These are phyloP conservation scores for Bassia scoparia DNA, from an alignment of 148 eudicot genomes.

Conservation along the genomic window DNA sequence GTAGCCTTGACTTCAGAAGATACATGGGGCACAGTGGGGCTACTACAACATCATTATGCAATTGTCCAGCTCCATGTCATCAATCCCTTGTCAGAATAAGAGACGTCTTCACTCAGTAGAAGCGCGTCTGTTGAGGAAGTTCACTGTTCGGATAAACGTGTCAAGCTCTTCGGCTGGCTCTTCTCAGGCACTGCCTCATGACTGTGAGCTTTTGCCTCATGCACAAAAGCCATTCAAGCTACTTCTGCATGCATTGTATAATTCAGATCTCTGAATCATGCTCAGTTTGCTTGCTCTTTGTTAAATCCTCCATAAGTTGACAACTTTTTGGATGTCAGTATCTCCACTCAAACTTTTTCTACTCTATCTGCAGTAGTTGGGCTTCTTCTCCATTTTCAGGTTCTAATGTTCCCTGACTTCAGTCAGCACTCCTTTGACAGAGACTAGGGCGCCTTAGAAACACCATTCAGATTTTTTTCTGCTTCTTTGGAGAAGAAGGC, in stretches of 20 bases:
- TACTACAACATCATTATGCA: constrained; percentile 1
- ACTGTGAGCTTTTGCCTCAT: constrained; percentile 3
- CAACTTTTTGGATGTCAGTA: constrained; percentile 15
- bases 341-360: constrained; percentile 20
- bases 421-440: constrained; percentile 19
- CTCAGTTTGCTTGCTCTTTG: constrained; percentile 7
- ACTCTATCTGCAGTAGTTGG: constrained; percentile 20
- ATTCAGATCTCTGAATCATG: constrained; percentile 1
- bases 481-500: constrained; percentile 32
- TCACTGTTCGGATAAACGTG: constrained; percentile 10
- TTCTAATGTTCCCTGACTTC: constrained; percentile 21
- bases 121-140: constrained; percentile 15
- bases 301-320: constrained; percentile 15
- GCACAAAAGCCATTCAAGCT: constrained; percentile 7
- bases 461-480: constrained; percentile 23
- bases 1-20: constrained; percentile 2
- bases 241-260: neutral
- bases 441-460: constrained; percentile 21
- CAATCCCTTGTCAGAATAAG: neutral
- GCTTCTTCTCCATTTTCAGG: constrained; percentile 16
- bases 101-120: constrained; percentile 14
- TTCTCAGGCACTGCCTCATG: constrained; percentile 2
- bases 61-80: constrained; percentile 2
- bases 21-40: neutral
- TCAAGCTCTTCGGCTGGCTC: constrained; percentile 23